Evolutionary conservation across 805 yeast species (phyloP).

Genomic region (Saccharomycopsis vini): DNA sequence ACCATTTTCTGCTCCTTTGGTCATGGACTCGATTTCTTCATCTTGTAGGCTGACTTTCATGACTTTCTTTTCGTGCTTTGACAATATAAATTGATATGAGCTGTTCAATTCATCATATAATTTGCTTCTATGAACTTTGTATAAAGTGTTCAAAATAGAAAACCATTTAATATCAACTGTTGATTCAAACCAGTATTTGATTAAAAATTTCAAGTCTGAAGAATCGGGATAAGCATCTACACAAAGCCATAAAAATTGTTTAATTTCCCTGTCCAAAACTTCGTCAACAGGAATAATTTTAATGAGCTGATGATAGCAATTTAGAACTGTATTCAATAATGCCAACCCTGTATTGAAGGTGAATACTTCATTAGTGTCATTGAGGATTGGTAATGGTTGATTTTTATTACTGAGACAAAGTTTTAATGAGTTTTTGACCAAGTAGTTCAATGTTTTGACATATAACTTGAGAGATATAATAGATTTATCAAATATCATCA

Average conservation of each 20-base stretch:
- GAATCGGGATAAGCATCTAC: constrained; percentile 39
- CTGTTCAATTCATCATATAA: constrained; percentile 34
- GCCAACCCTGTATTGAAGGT: constrained; percentile 36
- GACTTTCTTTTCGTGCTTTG: constrained; percentile 27
- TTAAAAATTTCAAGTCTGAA: constrained; percentile 34
- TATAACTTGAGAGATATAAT: constrained; percentile 26
- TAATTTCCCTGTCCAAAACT: constrained; percentile 37
- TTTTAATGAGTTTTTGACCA: constrained; percentile 28
- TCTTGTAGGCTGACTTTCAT: constrained; percentile 32
- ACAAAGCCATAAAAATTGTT: constrained; percentile 53
- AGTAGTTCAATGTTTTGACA: constrained; percentile 26
- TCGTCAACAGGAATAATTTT: constrained; percentile 41
- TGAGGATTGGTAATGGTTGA: constrained; percentile 29
- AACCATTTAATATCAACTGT: constrained; percentile 50
- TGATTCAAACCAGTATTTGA: constrained; percentile 54
- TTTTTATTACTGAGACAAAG: constrained; percentile 20
- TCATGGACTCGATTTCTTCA: constrained; percentile 40
- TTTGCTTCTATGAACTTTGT: constrained; percentile 35
- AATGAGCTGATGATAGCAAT: constrained; percentile 49
- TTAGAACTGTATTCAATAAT: constrained; percentile 38
- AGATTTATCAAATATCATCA: constrained; percentile 37
- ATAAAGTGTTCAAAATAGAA: constrained; percentile 41
- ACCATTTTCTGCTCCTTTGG: constrained; percentile 23
- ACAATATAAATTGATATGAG: constrained; percentile 34
- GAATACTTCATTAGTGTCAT: constrained; percentile 34